Evolutionary conservation across 805 yeast genomes (phyloP), one percentile per base, ranked within the genome.

Genomic region (Schwanniomyces occidentalis): DNA sequence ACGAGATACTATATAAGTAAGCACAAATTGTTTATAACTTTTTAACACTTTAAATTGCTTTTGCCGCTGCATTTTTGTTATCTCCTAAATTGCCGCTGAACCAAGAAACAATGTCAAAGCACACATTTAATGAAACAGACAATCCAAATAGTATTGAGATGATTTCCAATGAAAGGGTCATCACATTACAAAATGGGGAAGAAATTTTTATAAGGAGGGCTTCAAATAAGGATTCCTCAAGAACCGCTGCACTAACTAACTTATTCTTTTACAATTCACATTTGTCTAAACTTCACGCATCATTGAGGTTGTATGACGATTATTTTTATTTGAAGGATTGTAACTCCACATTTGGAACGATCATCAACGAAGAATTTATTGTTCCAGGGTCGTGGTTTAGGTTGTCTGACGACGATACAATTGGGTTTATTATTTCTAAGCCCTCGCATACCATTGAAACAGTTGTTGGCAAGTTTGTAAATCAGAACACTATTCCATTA

Each of bases 331-430:
- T 63, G 26, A 49, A 46, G 39, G 74, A 69, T 37, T 35, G 41
- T 17, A 41, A 42, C 17, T 65, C 71, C 5, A 63, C 66, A 13
- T 67, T 65, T 46, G 73, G 73, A 2, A 66, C 73, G 12, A 40
- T 62, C 6, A 31, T 61, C 35, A 58, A 63, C 37, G 48, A 51
- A 18, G 31, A 49, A 6, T 49, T 52, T 16, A 44, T 67, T 12
- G 30, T 46, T 10, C 58, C 63, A 1, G 42, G 38, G 18, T 32
- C 26, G 14, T 40, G 43, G 47, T 35, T 42, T 31, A 30, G 31
- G 8, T 36, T 63, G 16, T 19, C 24, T 8, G 30, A 44, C 29
- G 58, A 56, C 13, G 71, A 66, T 41, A 29, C 17, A 3, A 37
- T 68, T 13, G 68, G 71, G 4, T 63, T 68, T 32, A 58, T 66